Evolutionary conservation across 768 basidiomycete species (phyloP).

Genomic region (Panaeolus papilionaceus): DNA sequence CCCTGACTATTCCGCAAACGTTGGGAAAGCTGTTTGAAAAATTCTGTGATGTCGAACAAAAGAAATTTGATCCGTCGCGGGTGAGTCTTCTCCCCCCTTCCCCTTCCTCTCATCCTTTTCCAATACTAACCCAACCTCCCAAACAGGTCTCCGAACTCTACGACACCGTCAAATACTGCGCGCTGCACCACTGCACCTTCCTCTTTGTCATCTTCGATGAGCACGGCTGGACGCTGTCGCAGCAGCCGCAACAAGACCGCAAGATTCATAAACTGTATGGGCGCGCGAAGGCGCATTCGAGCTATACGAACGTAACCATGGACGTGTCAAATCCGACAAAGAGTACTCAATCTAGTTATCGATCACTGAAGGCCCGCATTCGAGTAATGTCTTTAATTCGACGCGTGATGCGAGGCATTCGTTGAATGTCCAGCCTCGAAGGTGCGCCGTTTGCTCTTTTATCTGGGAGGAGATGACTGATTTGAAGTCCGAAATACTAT

Average conservation of each 20-base stretch:
- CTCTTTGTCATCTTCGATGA: constrained; percentile 91
- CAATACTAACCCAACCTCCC: background rate
- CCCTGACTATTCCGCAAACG: constrained; percentile 95
- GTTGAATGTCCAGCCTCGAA: constrained; percentile 90
- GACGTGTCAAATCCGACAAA: constrained; percentile 88
- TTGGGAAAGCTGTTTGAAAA: constrained; percentile 99
- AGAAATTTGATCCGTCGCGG: constrained; percentile 99
- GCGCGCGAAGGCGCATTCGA: constrained; percentile 91
- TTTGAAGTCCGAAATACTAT: constrained; percentile 10
- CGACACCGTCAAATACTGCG: constrained; percentile 96
- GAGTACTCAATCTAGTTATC: constrained; percentile 95
- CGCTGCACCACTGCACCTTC: constrained; percentile 88
- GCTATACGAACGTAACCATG: constrained; percentile 92
- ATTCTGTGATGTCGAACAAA: constrained; percentile 98
- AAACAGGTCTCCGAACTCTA: constrained; percentile 91
- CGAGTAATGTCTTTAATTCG: constrained; percentile 95
- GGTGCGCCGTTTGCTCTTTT: constrained; percentile 45
- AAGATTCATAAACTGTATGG: constrained; percentile 94
- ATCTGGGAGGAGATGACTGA: too few relatives aligned
- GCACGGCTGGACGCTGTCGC: constrained; percentile 57
- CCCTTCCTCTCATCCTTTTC: too few relatives aligned
- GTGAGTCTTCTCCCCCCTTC: constrained; percentile 46
- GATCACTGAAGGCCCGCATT: constrained; percentile 96
- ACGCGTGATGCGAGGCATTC: constrained; percentile 95
- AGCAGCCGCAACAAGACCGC: constrained; percentile 69